Evolutionary conservation across 2,329 filamentous ascomycete genomes (phyloP).

Genomic region (Beauveria bassiana): DNA sequence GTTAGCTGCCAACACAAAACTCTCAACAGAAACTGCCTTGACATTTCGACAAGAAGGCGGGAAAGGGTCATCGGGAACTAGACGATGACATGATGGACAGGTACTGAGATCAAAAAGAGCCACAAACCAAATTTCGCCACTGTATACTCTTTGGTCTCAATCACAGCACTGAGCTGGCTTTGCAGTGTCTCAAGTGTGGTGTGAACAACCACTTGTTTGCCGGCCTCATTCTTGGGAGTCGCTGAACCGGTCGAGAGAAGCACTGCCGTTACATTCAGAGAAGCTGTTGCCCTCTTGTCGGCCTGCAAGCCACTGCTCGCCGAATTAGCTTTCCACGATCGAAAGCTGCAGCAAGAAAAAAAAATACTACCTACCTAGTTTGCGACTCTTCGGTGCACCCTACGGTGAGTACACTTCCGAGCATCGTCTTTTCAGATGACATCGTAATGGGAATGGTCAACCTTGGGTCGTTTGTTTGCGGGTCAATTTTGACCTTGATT

Average conservation of each 20-base stretch:
- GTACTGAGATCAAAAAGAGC: not conserved
- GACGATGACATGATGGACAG: not conserved
- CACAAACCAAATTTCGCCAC: not conserved
- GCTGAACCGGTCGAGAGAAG: not conserved
- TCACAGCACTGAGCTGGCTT: not conserved
- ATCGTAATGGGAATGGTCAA: not conserved
- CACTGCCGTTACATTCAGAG: not conserved
- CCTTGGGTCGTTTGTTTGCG: not conserved
- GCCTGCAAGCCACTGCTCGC: constrained; percentile 2
- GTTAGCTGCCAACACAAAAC: not conserved
- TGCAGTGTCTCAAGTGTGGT: not conserved
- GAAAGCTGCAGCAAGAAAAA: not conserved
- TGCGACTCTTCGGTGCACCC: not conserved
- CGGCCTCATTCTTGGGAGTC: not conserved
- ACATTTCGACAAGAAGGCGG: not conserved
- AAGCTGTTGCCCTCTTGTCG: constrained; percentile 3
- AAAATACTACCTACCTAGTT: not conserved
- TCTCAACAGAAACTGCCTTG: not conserved
- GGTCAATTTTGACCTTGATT: not conserved
- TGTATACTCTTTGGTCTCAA: not conserved
- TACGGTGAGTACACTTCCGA: not conserved
- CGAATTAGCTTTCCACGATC: not conserved
- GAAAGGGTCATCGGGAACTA: not conserved
- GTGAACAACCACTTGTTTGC: not conserved
- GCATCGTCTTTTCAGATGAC: not conserved